Evolutionary conservation across 306 rosid genomes (phyloP), one percentile per base, ranked within the genome.

Genomic region (Medicago ruthenica): DNA sequence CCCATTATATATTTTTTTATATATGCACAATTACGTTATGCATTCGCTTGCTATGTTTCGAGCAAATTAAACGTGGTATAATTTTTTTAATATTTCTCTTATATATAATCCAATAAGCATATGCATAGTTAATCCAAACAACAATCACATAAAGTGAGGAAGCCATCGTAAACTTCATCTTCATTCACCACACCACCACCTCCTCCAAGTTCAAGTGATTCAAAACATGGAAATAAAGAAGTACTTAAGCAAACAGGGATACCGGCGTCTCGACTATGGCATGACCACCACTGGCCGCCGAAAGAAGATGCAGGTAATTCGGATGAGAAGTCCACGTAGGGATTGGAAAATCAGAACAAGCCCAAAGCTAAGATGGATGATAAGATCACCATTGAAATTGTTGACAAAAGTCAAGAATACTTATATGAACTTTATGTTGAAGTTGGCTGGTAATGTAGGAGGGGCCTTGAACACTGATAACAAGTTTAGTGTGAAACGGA

Each of bases 341-440:
- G 31, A 48, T 42, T 87, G 83, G 88, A 79, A 74, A 79, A 70
- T 89, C 0, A 83, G 55, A 60, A 73, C 84, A 1, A 9, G 67
- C 14, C 85, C 81, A 65, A 85, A 67, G 73, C 44, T 89, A 41
- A 69, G 77, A 15, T 71, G 82, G 71, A 42, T 77, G 55, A 48
- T 68, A 8, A 70, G 40, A 39, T 66, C 91, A 50, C 90, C 93
- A 6, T 44, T 76, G 82, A 88, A 86, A 77, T 71, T 88, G 57
- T 9, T 76, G 76, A 27, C 60, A 5, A 86, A 76, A 80, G 3
- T 88, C 0, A 88, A 84, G 81, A 78, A 61, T 62, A 70, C 71
- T 45, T 88, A 88, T 18, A 72, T 84, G 63, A 76, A 82, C 60
- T 78, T 80, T 20, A 86, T 84, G 87, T 20, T 86, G 71, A 81